phyloP scores from a whole-genome alignment of 441 rosid genomes.

The Erysimum pusillum region DNA sequence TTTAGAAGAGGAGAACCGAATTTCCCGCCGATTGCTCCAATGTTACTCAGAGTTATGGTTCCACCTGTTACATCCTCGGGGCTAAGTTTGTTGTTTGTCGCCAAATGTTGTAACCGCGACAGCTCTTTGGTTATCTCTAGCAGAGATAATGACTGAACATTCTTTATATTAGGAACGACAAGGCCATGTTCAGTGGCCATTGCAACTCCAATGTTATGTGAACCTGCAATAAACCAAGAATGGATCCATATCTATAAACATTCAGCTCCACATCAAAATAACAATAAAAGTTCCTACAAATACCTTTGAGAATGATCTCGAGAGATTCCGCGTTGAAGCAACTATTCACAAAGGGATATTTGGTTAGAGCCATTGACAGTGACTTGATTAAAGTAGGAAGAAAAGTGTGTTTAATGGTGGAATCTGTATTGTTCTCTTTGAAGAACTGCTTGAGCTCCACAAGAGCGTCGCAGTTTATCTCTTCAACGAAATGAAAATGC shows the following conservation, averaged over 20 bases:
- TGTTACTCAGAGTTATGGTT: constrained; percentile 89
- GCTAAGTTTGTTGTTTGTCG: constrained; percentile 73
- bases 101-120: constrained; percentile 72
- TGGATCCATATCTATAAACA: background rate
- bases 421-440: constrained; percentile 70
- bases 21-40: constrained; percentile 95
- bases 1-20: constrained; percentile 85
- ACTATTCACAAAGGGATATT: constrained; percentile 82
- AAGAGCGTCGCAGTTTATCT: constrained; percentile 79
- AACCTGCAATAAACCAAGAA: constrained; percentile 56
- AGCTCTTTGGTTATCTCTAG: constrained; percentile 90
- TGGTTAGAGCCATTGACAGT: constrained; percentile 82
- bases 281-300: background rate
- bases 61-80: constrained; percentile 84
- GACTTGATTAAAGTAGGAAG: constrained; percentile 85
- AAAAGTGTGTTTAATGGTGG: constrained; percentile 77
- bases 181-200: constrained; percentile 93
- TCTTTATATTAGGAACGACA: constrained; percentile 92
- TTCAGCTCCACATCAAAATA: background rate
- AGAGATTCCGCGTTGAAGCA: constrained; percentile 81
- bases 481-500: constrained; percentile 95
- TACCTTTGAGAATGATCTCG: constrained; percentile 89
- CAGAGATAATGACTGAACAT: constrained; percentile 81
- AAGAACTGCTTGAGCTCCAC: constrained; percentile 76
- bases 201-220: constrained; percentile 94